These are phyloP conservation scores for Candida krabiensis DNA, from an alignment of 805 yeast species.

Conservation along the genomic window DNA sequence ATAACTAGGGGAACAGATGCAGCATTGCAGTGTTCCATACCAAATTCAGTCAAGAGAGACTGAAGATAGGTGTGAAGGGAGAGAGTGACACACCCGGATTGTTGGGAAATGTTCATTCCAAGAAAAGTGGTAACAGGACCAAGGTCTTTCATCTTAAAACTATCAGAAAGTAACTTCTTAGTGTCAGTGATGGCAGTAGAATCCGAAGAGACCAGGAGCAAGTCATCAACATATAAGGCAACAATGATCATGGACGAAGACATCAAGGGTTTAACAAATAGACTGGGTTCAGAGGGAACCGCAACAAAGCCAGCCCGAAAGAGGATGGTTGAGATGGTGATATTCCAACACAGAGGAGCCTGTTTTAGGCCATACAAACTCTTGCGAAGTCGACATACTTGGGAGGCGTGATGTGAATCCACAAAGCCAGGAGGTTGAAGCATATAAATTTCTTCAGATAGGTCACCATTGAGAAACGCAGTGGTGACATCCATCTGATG, in stretches of 20 bases:
- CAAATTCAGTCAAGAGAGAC: background rate
- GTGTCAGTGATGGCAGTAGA: background rate
- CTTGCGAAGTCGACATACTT: background rate
- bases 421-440: slow-evolving; percentile 2
- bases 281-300: background rate
- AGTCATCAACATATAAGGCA: slow-evolving; percentile 2
- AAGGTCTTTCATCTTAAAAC: slow-evolving; percentile 3
- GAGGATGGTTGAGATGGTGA: slow-evolving; percentile 1
- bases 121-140: slow-evolving; percentile 3
- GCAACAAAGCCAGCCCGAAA: background rate
- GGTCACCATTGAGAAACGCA: slow-evolving; percentile 12
- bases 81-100: background rate
- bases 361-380: slow-evolving; percentile 2
- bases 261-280: background rate
- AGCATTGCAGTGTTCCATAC: background rate
- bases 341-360: slow-evolving; percentile 2
- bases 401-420: background rate
- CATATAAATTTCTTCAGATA: slow-evolving; percentile 11
- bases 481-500: slow-evolving; percentile 19
- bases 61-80: slow-evolving; percentile 1
- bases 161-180: background rate
- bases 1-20: slow-evolving; percentile 1
- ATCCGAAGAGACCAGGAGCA: background rate
- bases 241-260: background rate
- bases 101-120: slow-evolving; percentile 4